Evolutionary conservation across 129 eudicot species (phyloP), one percentile per base, ranked within the genome.

Genomic region (Artemisia tridentata): DNA sequence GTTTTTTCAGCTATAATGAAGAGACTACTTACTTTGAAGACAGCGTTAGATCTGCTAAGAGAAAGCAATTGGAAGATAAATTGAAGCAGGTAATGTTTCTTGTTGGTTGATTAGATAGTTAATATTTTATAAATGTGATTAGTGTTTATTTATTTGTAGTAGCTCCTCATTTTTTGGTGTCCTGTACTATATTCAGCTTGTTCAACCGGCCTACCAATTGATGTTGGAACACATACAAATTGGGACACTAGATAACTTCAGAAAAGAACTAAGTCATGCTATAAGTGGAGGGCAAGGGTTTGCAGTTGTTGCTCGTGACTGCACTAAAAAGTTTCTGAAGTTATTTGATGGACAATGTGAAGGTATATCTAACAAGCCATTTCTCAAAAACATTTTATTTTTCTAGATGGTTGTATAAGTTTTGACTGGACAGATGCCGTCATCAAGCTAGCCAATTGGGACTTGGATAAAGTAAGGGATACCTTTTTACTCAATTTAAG

Each of bases 401-500:
- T 11, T n/a, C 12, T 25, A 3, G 7, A 48, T 23, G 45, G 0
- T 38, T 38, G 45, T 49, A 67, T 14, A 31, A 7, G 34, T 68
- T 52, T 41, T 15, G 31, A 59, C 50, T 69, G 57, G 74, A 63
- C 80, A 92, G 98, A 89, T 83, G 88, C 86, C 43, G 62, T 75
- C 49, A 81, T 92, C 60, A 74, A 75, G 38, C 96, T 82, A 75
- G 84, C 98, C 48, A 83, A 85, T 56, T 92, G 98, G 98, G 95
- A 92, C 61, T 61, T 85, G 19, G 57, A 74, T 48, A 92, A 84
- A 89, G 81, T 82, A 63, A 84, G 85, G 77, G 92, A 82, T 45
- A 85, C 86, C 57, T 84, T 92, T 71, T 72, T 74, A 58, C 86
- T 84, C 69, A 93, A 92, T 78, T 74, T 92, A 52, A 91, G 81